Conservation (phyloP, 2,329 filamentous ascomycete genomes). For the Rhynchosporium graminicola region DNA sequence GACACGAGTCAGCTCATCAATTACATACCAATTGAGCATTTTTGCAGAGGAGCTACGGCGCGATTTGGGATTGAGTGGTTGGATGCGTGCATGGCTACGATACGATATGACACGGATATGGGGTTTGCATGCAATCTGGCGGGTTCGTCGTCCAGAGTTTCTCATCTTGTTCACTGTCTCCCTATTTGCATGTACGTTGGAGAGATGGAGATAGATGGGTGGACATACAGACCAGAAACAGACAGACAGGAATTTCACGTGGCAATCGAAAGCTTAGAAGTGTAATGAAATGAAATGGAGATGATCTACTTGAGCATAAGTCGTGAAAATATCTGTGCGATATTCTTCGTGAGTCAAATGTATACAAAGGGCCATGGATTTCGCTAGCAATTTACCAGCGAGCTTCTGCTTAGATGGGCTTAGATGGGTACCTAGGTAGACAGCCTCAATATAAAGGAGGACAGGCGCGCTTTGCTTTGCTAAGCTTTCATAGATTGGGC, state of each 20-base stretch:
- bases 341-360: too few relatives aligned
- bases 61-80: not conserved
- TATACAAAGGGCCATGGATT: too few relatives aligned
- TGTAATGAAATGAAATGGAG: too few relatives aligned
- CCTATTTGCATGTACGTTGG: not conserved
- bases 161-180: not conserved
- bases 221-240: not conserved
- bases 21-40: slow-evolving; percentile 6
- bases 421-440: too few relatives aligned
- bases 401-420: too few relatives aligned
- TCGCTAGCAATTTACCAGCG: too few relatives aligned
- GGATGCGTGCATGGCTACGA: not conserved
- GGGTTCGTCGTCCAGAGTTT: slow-evolving; percentile 4
- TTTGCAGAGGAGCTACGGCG: slow-evolving; percentile 9
- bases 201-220: not conserved
- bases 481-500: too few relatives aligned
- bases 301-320: too few relatives aligned
- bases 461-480: too few relatives aligned
- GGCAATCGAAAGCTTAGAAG: too few relatives aligned
- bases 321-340: too few relatives aligned
- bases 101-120: slow-evolving; percentile 5
- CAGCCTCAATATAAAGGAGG: too few relatives aligned
- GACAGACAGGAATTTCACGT: not conserved
- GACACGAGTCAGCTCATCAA: not conserved
- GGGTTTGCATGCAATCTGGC: slow-evolving; percentile 7